Conservation (phyloP, 1,284 basidiomycete species). For the Tausonia pullulans region DNA sequence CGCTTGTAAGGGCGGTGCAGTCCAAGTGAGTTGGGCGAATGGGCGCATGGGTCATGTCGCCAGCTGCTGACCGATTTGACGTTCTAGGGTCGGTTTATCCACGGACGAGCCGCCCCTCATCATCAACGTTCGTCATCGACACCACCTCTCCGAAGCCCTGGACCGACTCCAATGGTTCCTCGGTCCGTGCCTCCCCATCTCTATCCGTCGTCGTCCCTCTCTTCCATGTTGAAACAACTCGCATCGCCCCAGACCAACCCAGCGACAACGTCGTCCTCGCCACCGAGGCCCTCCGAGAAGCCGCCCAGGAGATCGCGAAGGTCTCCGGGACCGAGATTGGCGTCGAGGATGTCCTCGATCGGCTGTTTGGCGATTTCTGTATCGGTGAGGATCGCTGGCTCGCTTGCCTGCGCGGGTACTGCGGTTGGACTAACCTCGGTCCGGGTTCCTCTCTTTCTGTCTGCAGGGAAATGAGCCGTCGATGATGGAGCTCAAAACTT, state of each 20-base stretch:
- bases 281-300: constrained; percentile 75
- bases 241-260: constrained; percentile 1
- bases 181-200: constrained; percentile 32
- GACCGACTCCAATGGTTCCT: constrained; percentile 57
- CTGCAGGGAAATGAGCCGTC: too few species aligned
- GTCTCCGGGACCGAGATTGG: constrained; percentile 56
- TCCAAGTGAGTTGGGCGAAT: constrained; percentile 38
- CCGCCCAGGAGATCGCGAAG: constrained; percentile 64
- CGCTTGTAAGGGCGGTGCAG: constrained; percentile 46
- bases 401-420: too few species aligned
- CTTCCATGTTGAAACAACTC: constrained; percentile 4
- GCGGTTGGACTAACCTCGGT: too few species aligned
- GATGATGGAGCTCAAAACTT: too few species aligned
- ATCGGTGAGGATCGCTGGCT: constrained; percentile 42
- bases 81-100: too few species aligned
- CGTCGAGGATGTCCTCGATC: constrained; percentile 67
- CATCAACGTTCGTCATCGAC: constrained; percentile 65
- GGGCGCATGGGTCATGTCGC: background rate
- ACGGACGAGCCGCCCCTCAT: constrained; percentile 48
- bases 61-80: too few species aligned
- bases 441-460: too few species aligned
- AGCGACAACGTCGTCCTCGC: constrained; percentile 57
- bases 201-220: constrained; percentile 22
- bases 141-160: constrained; percentile 56
- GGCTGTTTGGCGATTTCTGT: constrained; percentile 71